phyloP scores from a whole-genome alignment of 1,284 basidiomycete genomes.

The Pseudozyma tsukubaensis region DNA sequence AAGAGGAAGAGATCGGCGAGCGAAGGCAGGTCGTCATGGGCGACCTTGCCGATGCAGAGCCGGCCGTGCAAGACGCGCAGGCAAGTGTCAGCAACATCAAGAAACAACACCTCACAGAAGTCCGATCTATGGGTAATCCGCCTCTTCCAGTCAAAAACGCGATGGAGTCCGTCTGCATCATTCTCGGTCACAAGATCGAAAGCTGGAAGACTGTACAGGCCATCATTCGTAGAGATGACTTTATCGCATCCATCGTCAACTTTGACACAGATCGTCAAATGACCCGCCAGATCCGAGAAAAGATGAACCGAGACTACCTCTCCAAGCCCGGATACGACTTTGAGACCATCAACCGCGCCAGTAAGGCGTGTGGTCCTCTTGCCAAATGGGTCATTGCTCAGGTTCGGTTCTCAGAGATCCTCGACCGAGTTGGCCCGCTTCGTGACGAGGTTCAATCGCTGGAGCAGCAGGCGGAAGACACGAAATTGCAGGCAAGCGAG shows the following conservation, averaged over 20 bases:
- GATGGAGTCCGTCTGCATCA: conserved; percentile 98
- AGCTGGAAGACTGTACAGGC: conserved; percentile 96
- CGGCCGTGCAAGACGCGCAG: conserved; percentile 94
- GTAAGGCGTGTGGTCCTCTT: conserved; percentile 95
- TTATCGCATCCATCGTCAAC: conserved; percentile 95
- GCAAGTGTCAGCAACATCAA: conserved; percentile 97
- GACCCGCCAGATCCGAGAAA: conserved; percentile 87
- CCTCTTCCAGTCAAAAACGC: conserved; percentile 97
- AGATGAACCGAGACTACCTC: conserved; percentile 94
- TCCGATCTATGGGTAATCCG: conserved; percentile 97
- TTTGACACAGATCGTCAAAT: conserved; percentile 93
- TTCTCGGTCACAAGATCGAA: conserved; percentile 97
- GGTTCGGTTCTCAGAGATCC: conserved; percentile 95
- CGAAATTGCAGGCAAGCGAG: conserved; percentile 88
- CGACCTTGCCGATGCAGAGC: conserved; percentile 96
- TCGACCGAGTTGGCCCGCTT: conserved; percentile 96
- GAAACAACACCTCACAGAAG: conserved; percentile 95
- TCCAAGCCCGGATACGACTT: conserved; percentile 92
- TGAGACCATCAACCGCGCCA: conserved; percentile 93
- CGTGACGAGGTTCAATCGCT: conserved; percentile 94
- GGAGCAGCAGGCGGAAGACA: conserved; percentile 89
- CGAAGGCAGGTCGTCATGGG: conserved; percentile 89
- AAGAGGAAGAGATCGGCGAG: conserved; percentile 89
- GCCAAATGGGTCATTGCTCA: conserved; percentile 99
- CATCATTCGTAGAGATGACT: conserved; percentile 96